Percentiles rank a stretch among this genome's conserved stretches.
Evolutionary conservation across 1,284 basidiomycete species (phyloP).

Genomic region (Phellopilus nigrolimitatus): DNA sequence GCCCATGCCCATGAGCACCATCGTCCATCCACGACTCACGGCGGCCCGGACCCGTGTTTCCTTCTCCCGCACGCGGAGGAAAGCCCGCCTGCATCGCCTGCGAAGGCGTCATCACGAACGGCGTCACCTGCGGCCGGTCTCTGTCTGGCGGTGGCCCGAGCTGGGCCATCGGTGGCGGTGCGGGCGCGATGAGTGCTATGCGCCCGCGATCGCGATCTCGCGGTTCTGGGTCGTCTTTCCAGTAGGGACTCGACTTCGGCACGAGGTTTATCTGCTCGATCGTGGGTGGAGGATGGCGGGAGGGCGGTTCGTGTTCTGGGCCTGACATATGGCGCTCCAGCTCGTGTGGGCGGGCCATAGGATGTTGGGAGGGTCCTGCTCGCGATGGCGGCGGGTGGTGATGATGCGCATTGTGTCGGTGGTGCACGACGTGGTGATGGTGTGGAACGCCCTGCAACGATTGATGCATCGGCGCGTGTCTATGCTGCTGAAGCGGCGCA

Average conservation of each 20-base stretch:
- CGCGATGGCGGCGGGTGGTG: constrained; percentile 11
- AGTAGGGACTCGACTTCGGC: constrained; percentile 13
- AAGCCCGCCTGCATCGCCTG: constrained; percentile 32
- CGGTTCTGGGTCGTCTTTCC: constrained; percentile 15
- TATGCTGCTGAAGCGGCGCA: constrained; percentile 13
- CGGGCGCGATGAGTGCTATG: constrained; percentile 24
- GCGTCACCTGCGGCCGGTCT: constrained; percentile 29
- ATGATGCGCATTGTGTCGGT: constrained; percentile 16
- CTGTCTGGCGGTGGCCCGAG: constrained; percentile 13
- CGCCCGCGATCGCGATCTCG: constrained; percentile 21
- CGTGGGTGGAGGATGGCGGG: constrained; percentile 7
- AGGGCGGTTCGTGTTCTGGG: constrained; percentile 10
- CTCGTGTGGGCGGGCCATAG: constrained; percentile 4
- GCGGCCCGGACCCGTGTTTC: background rate
- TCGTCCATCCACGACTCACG: constrained; percentile 17
- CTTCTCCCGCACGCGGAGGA: constrained; percentile 24
- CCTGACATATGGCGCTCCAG: background rate
- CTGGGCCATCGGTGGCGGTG: constrained; percentile 30
- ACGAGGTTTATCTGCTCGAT: constrained; percentile 15
- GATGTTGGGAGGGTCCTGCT: background rate
- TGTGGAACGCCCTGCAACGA: constrained; percentile 18
- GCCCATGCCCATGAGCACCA: background rate
- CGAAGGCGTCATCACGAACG: constrained; percentile 48
- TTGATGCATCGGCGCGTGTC: constrained; percentile 17
- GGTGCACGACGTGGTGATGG: constrained; percentile 18